These are phyloP conservation scores for Boletus reticulatus DNA, from an alignment of 768 basidiomycete genomes.

Conservation along the genomic window DNA sequence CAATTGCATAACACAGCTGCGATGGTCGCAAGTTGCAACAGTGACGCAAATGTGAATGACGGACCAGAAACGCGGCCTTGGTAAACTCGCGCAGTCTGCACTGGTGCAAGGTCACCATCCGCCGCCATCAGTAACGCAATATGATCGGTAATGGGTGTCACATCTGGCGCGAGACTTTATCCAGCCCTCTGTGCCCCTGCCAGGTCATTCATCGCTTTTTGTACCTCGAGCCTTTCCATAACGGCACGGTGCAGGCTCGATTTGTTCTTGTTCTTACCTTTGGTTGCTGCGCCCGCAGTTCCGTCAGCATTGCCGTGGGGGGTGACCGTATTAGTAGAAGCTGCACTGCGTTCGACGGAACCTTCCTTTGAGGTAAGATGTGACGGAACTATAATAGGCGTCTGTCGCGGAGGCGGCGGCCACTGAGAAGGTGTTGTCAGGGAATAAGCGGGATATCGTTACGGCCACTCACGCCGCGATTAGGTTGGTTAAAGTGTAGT, in stretches of 20 bases:
- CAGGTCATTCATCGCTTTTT: constrained; percentile 62
- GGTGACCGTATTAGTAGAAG: background rate
- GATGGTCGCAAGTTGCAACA: background rate
- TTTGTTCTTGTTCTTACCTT: constrained; percentile 40
- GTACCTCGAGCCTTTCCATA: constrained; percentile 71
- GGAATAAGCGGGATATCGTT: background rate
- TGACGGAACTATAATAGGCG: constrained; percentile 75
- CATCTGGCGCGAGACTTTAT: constrained; percentile 10
- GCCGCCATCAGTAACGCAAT: too few relatives aligned
- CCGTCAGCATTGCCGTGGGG: constrained; percentile 16
- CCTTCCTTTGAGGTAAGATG: constrained; percentile 46
- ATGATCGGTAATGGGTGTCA: background rate
- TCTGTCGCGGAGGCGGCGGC: constrained; percentile 79
- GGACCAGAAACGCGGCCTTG: background rate
- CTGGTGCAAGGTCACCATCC: background rate
- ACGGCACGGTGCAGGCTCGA: constrained; percentile 74
- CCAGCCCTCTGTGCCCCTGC: constrained; percentile 20
- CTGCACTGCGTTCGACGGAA: constrained; percentile 12
- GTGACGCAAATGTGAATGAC: background rate
- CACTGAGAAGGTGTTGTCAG: constrained; percentile 45
- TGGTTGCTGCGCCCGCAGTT: constrained; percentile 4
- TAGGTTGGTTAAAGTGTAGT: constrained; percentile 84
- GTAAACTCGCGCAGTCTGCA: background rate
- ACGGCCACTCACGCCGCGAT: constrained; percentile 60
- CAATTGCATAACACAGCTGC: background rate